Percentiles rank a stretch among this genome's conserved stretches.
Conservation (phyloP, 179 eudicot genomes). For the Corrigiola litoralis region DNA sequence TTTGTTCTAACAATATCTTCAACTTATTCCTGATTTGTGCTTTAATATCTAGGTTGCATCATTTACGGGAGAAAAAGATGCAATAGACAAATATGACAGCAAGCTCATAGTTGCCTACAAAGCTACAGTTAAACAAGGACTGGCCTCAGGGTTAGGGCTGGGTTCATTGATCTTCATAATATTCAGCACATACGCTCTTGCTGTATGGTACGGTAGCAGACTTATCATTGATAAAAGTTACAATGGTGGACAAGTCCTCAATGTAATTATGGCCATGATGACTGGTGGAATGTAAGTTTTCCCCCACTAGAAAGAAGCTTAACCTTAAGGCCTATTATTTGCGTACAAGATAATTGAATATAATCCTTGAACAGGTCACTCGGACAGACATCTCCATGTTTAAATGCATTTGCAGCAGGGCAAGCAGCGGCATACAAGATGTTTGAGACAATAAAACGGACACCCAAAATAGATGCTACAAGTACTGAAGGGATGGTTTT, state of each 20-base stretch:
- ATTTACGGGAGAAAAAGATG: conserved; percentile 76
- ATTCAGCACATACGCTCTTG: conserved; percentile 52
- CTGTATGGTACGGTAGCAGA: conserved; percentile 68
- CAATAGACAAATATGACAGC: conserved; percentile 46
- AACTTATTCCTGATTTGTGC: background rate
- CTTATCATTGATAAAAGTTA: conserved; percentile 58
- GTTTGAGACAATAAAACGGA: conserved; percentile 68
- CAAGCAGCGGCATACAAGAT: conserved; percentile 91
- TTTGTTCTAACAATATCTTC: background rate
- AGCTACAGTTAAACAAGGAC: conserved; percentile 52
- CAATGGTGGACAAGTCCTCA: conserved; percentile 67
- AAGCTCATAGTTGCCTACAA: conserved; percentile 49
- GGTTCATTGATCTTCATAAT: conserved; percentile 42
- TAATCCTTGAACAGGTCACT: conserved; percentile 45
- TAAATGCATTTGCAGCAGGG: conserved; percentile 82
- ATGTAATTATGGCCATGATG: conserved; percentile 72
- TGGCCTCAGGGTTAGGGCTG: conserved; percentile 70
- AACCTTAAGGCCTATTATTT: background rate
- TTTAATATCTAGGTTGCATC: conserved; percentile 61
- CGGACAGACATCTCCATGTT: conserved; percentile 65
- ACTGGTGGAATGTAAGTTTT: conserved; percentile 70
- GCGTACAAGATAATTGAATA: background rate
- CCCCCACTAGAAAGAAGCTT: background rate
- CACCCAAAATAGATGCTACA: conserved; percentile 57
- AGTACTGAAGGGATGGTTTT: conserved; percentile 47